Evolutionary conservation across 331 rosid genomes (phyloP), one percentile per base, ranked within the genome.

Genomic region (Ulmus americana): DNA sequence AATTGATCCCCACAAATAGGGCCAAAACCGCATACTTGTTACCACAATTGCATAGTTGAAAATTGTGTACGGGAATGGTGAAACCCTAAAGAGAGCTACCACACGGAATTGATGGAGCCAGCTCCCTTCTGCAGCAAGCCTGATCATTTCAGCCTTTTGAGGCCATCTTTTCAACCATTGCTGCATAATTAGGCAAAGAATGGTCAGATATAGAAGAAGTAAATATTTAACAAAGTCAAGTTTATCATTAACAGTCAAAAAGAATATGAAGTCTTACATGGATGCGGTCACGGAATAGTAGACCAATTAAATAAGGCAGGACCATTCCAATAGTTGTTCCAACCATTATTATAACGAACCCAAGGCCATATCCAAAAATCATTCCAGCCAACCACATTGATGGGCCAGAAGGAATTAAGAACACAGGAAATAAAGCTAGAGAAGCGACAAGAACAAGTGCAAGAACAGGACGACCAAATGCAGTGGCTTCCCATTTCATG

Each of bases 341-440:
- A 63, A 64, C 90, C 99, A 94, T 87, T 71, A 94, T 94, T 58
- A 94, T 94, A 44, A 87, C 75, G 46, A 94, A 94, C 51, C 99
- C 99, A 50, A 87, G 79, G 64, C 95, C 99, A 76, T 94, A 90
- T 62, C 99, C 99, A 81, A 94, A 94, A 59, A 90, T 94, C 97
- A 94, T 94, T 67, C 97, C 97, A 38, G 99, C 95, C 84, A 94
- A 76, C 99, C 99, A 94, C 99, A 94, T 94, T 77, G 99, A 90
- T 74, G 99, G 99, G 51, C 96, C 99, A 45, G 99, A 90, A 65
- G 99, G 99, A 62, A 94, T 77, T 56, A 94, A 66, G 50, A 94
- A 62, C 59, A 85, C 92, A 3, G 99, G 99, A 79, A 94, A 94
- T 54, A 90, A 71, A 55, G 97, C 96, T 64, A 94, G 76, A 76